These are phyloP conservation scores for Helianthus annuus DNA, from an alignment of 129 eudicot genomes.

Conservation along the genomic window DNA sequence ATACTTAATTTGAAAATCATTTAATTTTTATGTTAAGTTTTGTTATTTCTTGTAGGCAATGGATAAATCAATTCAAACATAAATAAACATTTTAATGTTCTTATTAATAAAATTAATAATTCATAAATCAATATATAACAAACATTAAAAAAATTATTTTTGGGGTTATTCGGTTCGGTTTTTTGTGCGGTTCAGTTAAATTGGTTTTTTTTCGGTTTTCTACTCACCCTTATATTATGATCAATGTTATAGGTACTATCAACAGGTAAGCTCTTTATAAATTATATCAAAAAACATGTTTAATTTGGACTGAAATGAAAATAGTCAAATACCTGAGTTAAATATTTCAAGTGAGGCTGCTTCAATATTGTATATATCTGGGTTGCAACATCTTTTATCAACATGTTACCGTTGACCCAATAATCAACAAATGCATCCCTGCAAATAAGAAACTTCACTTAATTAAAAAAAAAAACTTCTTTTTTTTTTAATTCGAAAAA, in stretches of 20 bases:
- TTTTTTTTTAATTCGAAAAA: neutral
- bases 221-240: neutral
- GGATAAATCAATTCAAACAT: too few species aligned
- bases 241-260: neutral
- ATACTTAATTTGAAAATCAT: too few species aligned
- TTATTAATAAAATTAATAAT: too few species aligned
- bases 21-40: too few species aligned
- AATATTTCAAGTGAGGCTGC: conserved; percentile 68
- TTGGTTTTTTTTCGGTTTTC: too few species aligned
- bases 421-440: conserved; percentile 94
- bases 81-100: too few species aligned
- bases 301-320: neutral
- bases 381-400: conserved; percentile 73
- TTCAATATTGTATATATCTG: conserved; percentile 75
- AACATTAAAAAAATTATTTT: too few species aligned
- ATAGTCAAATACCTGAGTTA: conserved; percentile 58
- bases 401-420: conserved; percentile 82
- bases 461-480: neutral
- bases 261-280: neutral
- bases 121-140: too few species aligned
- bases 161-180: too few species aligned
- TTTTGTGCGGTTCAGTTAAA: too few species aligned
- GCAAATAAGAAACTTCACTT: conserved; percentile 8
- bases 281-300: neutral
- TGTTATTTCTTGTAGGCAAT: too few species aligned